These are phyloP conservation scores for Lactarius tabidus DNA, from an alignment of 768 basidiomycete species.

Conservation along the genomic window DNA sequence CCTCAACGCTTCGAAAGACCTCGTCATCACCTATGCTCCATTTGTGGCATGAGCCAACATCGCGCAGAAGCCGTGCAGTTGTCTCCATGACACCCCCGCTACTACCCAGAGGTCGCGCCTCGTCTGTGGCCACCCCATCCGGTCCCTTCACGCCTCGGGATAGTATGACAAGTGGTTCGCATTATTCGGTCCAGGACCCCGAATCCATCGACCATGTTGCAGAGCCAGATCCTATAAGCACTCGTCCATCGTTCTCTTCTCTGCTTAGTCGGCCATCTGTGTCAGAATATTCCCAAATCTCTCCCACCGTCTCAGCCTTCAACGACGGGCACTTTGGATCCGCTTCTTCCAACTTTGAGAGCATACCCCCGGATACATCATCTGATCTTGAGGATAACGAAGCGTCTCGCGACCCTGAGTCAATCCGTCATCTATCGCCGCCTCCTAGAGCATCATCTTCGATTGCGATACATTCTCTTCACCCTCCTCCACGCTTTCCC, in stretches of 20 bases:
- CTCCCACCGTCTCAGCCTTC: slow-evolving; percentile 80
- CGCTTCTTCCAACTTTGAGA: slow-evolving; percentile 23
- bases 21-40: slow-evolving; percentile 41
- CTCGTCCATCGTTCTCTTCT: slow-evolving; percentile 52
- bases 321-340: slow-evolving; percentile 48
- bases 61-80: slow-evolving; percentile 16
- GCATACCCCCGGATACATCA: slow-evolving; percentile 25
- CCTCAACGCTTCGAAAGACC: slow-evolving; percentile 40
- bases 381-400: neutral
- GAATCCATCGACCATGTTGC: slow-evolving; percentile 12
- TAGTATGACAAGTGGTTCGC: slow-evolving; percentile 25
- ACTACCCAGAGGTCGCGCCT: slow-evolving; percentile 11
- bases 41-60: slow-evolving; percentile 15
- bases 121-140: slow-evolving; percentile 5
- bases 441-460: slow-evolving; percentile 26
- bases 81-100: slow-evolving; percentile 26
- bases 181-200: slow-evolving; percentile 21
- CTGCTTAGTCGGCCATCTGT: slow-evolving; percentile 49
- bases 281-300: slow-evolving; percentile 66
- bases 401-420: neutral
- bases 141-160: slow-evolving; percentile 9
- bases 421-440: slow-evolving; percentile 24
- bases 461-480: slow-evolving; percentile 20
- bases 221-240: slow-evolving; percentile 30
- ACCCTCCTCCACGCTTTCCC: slow-evolving; percentile 23